Percentiles rank a stretch among this genome's conserved stretches.
Evolutionary conservation across 176 grass and related monocot genomes (phyloP).

Genomic region (Paspalum notatum): DNA sequence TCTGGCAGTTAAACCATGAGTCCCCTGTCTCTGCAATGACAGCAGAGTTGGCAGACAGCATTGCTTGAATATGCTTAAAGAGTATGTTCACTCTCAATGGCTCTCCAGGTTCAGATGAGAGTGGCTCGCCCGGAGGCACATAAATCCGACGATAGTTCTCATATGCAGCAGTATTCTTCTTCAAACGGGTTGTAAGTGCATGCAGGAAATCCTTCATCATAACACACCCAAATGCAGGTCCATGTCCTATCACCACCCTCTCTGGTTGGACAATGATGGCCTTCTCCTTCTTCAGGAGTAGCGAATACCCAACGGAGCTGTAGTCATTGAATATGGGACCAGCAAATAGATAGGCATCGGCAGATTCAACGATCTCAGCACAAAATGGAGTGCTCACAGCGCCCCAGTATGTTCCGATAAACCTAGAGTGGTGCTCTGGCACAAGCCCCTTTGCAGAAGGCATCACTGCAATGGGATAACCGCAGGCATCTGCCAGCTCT

Average conservation of each 20-base stretch:
- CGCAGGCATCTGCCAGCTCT: constrained; percentile 53
- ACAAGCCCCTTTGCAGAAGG: constrained; percentile 67
- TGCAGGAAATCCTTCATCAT: constrained; percentile 60
- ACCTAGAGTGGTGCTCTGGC: constrained; percentile 49
- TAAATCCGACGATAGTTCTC: constrained; percentile 54
- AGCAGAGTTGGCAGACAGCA: constrained; percentile 50
- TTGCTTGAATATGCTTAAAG: constrained; percentile 54
- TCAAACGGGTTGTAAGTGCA: constrained; percentile 43
- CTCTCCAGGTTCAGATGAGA: constrained; percentile 35
- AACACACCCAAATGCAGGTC: constrained; percentile 67
- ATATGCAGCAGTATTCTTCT: constrained; percentile 50
- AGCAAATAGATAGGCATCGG: constrained; percentile 65
- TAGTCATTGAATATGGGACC: constrained; percentile 67
- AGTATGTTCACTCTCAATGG: constrained; percentile 62
- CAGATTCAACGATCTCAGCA: constrained; percentile 60
- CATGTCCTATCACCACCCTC: constrained; percentile 50
- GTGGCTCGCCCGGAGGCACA: constrained; percentile 54
- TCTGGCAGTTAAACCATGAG: constrained; percentile 73
- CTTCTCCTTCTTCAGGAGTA: constrained; percentile 62
- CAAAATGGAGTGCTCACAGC: constrained; percentile 61
- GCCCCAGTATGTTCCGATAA: constrained; percentile 68
- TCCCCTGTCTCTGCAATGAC: constrained; percentile 63
- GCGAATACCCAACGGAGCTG: constrained; percentile 64
- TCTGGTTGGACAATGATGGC: constrained; percentile 58
- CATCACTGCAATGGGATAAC: constrained; percentile 48